These are phyloP conservation scores for Sporothrix mexicana DNA, from an alignment of 2,329 filamentous ascomycete species.

Conservation along the genomic window DNA sequence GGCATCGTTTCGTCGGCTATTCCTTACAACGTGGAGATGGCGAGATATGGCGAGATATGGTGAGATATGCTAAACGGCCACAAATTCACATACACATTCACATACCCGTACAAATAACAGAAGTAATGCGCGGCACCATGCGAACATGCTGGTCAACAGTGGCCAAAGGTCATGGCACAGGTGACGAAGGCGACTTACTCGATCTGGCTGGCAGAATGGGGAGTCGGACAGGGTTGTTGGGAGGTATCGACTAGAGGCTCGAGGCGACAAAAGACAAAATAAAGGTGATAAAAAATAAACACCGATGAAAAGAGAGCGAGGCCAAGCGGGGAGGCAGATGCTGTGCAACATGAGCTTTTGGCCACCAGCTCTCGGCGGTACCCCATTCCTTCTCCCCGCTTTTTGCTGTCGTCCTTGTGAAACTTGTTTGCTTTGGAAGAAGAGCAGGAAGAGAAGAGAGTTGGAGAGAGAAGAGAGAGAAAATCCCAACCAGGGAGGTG, in stretches of 20 bases:
- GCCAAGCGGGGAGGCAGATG: not conserved
- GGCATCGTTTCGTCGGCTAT: not conserved
- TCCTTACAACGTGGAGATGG: not conserved
- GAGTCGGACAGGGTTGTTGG: not conserved
- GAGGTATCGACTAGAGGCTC: not conserved
- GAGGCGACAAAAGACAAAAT: not conserved
- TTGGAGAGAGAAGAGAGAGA: not conserved
- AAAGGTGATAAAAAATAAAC: not conserved
- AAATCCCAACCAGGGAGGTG: not conserved
- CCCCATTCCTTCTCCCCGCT: not conserved
- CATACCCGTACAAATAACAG: too few relatives aligned
- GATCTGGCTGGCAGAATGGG: not conserved
- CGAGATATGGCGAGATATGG: not conserved
- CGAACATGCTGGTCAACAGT: too few relatives aligned
- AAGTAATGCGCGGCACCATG: too few relatives aligned
- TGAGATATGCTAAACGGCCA: not conserved
- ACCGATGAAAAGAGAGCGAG: not conserved
- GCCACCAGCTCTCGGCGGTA: not conserved
- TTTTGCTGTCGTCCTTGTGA: not conserved
- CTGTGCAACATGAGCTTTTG: not conserved
- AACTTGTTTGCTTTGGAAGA: not conserved
- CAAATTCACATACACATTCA: not conserved
- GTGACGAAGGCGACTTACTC: not conserved
- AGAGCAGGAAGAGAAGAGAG: not conserved
- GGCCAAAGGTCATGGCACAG: not conserved